A percentile compares a stretch with the other conserved stretches of the same genome.
These are phyloP conservation scores for Schizosaccharomyces lindneri DNA, from an alignment of 805 yeast species.

Conservation along the genomic window DNA sequence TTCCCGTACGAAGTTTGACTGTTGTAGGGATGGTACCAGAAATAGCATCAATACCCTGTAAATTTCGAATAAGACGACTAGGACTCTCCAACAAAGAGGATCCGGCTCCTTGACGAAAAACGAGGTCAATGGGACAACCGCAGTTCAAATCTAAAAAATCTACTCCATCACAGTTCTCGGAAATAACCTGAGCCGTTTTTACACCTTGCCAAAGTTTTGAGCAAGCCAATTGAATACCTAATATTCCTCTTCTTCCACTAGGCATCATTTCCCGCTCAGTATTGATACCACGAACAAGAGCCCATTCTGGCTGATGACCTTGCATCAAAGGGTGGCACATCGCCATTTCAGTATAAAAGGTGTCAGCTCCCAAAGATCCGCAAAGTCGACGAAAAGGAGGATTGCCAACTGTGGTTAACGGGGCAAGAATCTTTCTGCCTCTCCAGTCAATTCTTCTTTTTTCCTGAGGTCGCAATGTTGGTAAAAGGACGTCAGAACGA, in stretches of 20 bases:
- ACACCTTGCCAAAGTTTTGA: constrained; percentile 82
- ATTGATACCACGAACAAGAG: constrained; percentile 68
- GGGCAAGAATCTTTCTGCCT: constrained; percentile 38
- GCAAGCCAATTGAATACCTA: constrained; percentile 83
- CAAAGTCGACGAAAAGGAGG: constrained; percentile 82
- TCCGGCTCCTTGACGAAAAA: constrained; percentile 90
- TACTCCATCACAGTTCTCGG: constrained; percentile 8
- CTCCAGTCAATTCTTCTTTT: constrained; percentile 19
- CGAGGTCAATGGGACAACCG: constrained; percentile 91
- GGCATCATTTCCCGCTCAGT: constrained; percentile 23
- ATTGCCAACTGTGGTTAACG: constrained; percentile 92
- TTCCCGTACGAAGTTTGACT: constrained; percentile 78
- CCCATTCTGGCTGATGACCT: constrained; percentile 93
- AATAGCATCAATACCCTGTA: constrained; percentile 70
- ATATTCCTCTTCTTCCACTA: constrained; percentile 31
- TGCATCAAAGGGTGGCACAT: constrained; percentile 60
- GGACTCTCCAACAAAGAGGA: constrained; percentile 81
- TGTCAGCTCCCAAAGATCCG: constrained; percentile 74
- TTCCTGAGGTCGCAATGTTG: constrained; percentile 43
- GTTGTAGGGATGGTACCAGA: constrained; percentile 84
- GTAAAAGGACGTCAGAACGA: constrained; percentile 21
- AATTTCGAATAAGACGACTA: constrained; percentile 47
- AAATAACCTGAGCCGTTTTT: constrained; percentile 66
- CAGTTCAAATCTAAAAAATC: constrained; percentile 61
- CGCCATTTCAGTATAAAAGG: constrained; percentile 92